These are phyloP conservation scores for Leptosphaerulina australis DNA, from an alignment of 2,329 filamentous ascomycete genomes.

Conservation along the genomic window DNA sequence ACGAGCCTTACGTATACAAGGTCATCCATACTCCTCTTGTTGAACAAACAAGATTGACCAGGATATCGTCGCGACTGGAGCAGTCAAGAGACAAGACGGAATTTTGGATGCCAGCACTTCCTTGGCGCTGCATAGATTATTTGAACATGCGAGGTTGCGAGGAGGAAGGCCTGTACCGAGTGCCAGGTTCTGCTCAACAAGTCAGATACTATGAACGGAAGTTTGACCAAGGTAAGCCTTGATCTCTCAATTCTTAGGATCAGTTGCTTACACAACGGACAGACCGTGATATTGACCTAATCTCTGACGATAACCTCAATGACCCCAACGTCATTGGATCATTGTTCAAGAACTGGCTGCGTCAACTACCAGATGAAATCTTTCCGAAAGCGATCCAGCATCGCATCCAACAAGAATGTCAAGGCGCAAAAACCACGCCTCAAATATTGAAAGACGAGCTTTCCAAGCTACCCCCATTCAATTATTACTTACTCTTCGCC, in stretches of 20 bases:
- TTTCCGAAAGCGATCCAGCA: constrained; percentile 86
- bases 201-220: constrained; percentile 92
- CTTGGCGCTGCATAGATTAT: constrained; percentile 90
- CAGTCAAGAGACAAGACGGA: constrained; percentile 93
- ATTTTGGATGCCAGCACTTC: constrained; percentile 97
- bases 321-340: constrained; percentile 97
- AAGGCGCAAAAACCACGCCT: constrained; percentile 78
- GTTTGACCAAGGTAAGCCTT: constrained; percentile 77
- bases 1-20: constrained; percentile 82
- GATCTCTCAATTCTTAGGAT: background rate
- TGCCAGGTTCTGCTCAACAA: constrained; percentile 87
- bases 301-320: constrained; percentile 84
- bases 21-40: constrained; percentile 86
- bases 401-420: constrained; percentile 78
- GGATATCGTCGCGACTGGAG: constrained; percentile 88
- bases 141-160: constrained; percentile 94
- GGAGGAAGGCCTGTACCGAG: constrained; percentile 89
- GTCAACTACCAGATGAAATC: constrained; percentile 91
- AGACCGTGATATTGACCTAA: constrained; percentile 90
- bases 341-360: constrained; percentile 94
- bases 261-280: constrained; percentile 18
- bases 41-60: constrained; percentile 86
- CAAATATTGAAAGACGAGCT: constrained; percentile 88
- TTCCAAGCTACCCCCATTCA: constrained; percentile 92
- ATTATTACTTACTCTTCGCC: constrained; percentile 96